Evolutionary conservation across 768 basidiomycete genomes (phyloP), one percentile per base, ranked within the genome.

Genomic region (Clavaria fumosa): DNA sequence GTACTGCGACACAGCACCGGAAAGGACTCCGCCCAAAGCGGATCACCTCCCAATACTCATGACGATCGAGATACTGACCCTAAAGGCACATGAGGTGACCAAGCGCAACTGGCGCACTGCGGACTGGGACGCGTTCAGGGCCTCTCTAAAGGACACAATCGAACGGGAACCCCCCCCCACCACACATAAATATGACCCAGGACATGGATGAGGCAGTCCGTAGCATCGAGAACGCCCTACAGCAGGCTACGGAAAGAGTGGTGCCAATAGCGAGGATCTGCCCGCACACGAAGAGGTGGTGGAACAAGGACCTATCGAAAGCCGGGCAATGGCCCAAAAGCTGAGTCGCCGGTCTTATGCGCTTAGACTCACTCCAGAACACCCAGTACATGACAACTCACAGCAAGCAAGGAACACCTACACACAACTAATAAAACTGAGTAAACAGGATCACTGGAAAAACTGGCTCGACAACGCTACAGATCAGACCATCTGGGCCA

Each of bases 391-490:
- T 20, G 37, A 38, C 15, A 23, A 7, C 5, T 33, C 7, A 21
- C 32, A 31, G n/a, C 17, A n/a, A 6, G 38, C 38, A 4, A 5
- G 31, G 11, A 33, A 38, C 30, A 27, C 7, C n/a, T 42, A 50
- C 23, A 7, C 34, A 0, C n/a, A 44, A 21, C 31, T 21, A 0
- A 36, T 28, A 6, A 2, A 9, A 5, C 12, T 10, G 6, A 26
- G 42, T 4, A 47, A 47, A n/a, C 30, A 33, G 17, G 24, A 49
- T 3, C 48, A 49, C 22, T 28, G 26, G 26, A 14, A 9, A 28
- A 14, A 9, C 9, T 28, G 26, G 26, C 26, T 28, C 9, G 26
- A 23, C 1, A 39, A 22, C 4, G 12, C 35, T 0, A 23, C 30
- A 2, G 31, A 20, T 1, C 10, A 35, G 0, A 37, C 31, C 3